phyloP scores from a whole-genome alignment of 2,329 filamentous ascomycete genomes.

The Metarhizium rileyi region DNA sequence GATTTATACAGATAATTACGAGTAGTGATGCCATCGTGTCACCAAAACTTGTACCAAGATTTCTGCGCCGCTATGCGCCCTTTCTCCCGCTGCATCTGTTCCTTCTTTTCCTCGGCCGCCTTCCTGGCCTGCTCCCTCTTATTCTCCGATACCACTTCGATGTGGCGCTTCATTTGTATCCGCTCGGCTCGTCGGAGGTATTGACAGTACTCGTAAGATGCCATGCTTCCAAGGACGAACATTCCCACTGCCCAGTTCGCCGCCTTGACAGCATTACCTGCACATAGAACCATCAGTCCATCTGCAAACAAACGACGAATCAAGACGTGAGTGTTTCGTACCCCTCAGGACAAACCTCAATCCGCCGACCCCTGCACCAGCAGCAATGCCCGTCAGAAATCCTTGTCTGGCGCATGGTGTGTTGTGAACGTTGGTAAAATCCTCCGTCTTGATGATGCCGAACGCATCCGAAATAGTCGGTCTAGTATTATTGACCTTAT shows the following conservation, averaged over 20 bases:
- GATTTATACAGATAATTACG: constrained; percentile 1
- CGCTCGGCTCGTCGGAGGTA: constrained; percentile 64
- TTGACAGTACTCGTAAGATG: constrained; percentile 78
- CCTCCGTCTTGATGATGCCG: constrained; percentile 54
- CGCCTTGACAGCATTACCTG: constrained; percentile 35
- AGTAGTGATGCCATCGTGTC: constrained; percentile 7
- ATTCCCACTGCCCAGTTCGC: constrained; percentile 80
- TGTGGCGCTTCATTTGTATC: constrained; percentile 73
- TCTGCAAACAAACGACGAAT: neutral
- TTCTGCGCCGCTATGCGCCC: constrained; percentile 26
- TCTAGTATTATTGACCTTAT: constrained; percentile 17
- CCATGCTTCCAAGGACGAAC: constrained; percentile 60
- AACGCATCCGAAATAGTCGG: constrained; percentile 49
- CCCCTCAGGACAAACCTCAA: constrained; percentile 66
- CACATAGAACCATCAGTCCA: neutral
- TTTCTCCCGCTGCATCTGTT: constrained; percentile 20
- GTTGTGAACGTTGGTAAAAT: constrained; percentile 65
- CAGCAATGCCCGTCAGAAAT: constrained; percentile 71
- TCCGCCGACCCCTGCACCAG: constrained; percentile 66
- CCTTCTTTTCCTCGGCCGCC: constrained; percentile 32
- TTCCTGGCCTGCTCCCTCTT: constrained; percentile 36
- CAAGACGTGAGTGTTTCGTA: constrained; percentile 25
- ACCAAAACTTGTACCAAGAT: constrained; percentile 51
- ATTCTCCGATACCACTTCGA: constrained; percentile 53
- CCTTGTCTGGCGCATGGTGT: constrained; percentile 78